phyloP scores from a whole-genome alignment of 306 rosid species.

The Rosa persica region DNA sequence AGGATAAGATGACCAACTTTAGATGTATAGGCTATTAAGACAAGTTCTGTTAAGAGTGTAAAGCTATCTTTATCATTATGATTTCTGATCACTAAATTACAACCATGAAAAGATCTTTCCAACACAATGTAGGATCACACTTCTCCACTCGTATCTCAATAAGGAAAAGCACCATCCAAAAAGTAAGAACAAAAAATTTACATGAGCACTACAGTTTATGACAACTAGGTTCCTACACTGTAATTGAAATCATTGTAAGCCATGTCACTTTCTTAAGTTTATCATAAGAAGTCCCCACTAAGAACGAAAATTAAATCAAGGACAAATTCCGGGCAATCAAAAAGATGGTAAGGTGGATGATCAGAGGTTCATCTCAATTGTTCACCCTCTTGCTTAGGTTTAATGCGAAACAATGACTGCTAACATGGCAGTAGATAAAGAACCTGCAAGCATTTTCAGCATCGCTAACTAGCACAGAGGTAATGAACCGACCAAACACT shows the following conservation, averaged over 20 bases:
- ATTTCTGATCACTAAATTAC: not conserved
- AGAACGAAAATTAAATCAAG: not conserved
- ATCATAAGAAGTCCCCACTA: not conserved
- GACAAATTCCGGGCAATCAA: not conserved
- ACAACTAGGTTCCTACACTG: not conserved
- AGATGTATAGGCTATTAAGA: not conserved
- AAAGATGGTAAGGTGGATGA: not conserved
- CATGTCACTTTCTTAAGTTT: not conserved
- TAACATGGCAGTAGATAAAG: not conserved
- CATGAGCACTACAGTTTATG: not conserved
- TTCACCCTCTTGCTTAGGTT: not conserved
- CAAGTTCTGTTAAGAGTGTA: not conserved
- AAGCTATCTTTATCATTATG: not conserved
- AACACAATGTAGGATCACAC: not conserved
- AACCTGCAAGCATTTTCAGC: not conserved
- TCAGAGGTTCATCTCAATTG: not conserved
- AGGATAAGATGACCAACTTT: conserved; percentile 18
- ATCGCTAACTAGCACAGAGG: not conserved
- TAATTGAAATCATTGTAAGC: not conserved
- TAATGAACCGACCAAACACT: not conserved
- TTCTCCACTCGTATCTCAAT: not conserved
- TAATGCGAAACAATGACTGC: not conserved
- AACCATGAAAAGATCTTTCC: not conserved
- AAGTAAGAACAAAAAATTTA: not conserved
- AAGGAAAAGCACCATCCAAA: not conserved